Conservation (phyloP, 257 asterid species). For the Nyctanthes arbortristis region DNA sequence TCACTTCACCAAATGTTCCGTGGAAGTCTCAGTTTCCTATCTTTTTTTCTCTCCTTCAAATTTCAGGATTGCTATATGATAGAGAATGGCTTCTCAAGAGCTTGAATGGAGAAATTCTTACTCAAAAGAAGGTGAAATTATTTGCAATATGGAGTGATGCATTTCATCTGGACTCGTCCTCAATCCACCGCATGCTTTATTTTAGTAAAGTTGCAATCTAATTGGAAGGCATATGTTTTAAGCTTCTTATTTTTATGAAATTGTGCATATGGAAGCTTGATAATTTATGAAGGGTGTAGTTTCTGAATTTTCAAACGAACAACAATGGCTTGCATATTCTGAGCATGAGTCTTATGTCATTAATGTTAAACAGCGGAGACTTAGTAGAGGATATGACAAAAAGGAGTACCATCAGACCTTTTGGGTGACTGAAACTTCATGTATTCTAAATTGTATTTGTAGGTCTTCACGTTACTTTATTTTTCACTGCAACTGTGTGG, state of each 20-base stretch:
- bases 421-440: background rate
- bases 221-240: background rate
- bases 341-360: background rate
- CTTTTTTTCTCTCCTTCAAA: slow-evolving; percentile 10
- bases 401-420: background rate
- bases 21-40: slow-evolving; percentile 7
- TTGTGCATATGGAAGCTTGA: background rate
- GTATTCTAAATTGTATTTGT: background rate
- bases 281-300: background rate
- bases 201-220: slow-evolving; percentile 1
- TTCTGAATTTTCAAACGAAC: background rate
- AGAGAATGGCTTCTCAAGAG: slow-evolving; percentile 98
- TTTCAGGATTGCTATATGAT: slow-evolving; percentile 84
- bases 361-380: background rate
- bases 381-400: background rate
- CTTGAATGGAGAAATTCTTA: slow-evolving; percentile 80
- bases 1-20: background rate
- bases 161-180: background rate
- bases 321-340: background rate
- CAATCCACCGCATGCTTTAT: background rate
- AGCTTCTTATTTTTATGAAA: background rate
- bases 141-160: slow-evolving; percentile 18
- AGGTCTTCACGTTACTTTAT: background rate
- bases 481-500: background rate
- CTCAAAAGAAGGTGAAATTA: slow-evolving; percentile 88